Base-by-base conservation (phyloP, 2,329 filamentous ascomycete species). In the Trichophyton equinum region DNA sequence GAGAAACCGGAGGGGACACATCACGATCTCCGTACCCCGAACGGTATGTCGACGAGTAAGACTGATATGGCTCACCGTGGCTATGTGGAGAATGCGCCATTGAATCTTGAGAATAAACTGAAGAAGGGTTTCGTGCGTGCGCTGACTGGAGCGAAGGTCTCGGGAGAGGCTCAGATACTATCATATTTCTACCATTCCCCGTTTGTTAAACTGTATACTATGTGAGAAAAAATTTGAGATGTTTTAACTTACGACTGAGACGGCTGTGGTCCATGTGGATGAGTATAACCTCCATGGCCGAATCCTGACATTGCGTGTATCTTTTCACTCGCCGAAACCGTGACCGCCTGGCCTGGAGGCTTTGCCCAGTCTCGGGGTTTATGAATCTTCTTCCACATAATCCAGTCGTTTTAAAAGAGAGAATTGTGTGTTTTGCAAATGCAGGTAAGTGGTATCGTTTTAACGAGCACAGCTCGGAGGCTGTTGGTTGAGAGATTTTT, bases 1-100 rank as follows among this genome's bases (percentile, higher is more conserved):
- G 76, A 27, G 76, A 77, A 59, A 75, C 75, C 42, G 75, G 76
- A 47, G 77, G 77, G 9, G 77, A 79, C n/a, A 78, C 71, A 62
- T 71, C 76, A 20, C 66, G 68, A 27, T 65, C 63, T 13, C 63
- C 62, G 38, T 62, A 64, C 20, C 49, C 49, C 6, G 62, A 60
- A 15, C 44, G 51, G 36, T 58, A 59, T 33, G 42, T 18, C 15
- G 53, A 51, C 27, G 56, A 27, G 7, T 46, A 58, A 15, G 7
- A 46, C 9, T 11, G 58, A 51, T 30, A 20, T 36, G 20, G 11
- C 9, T 55, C 27, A 13, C 51, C 51, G 13, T 20, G 51, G 27
- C 15, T 55, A 8, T 55, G 51, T 20, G 25, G 25, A 38, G 9
- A 13, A n/a, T 53, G 49, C 13, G 27, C 30, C 30, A 15, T 53